Base-by-base conservation (phyloP, 2,329 filamentous ascomycete genomes). In the Bipolaris sorokiniana region DNA sequence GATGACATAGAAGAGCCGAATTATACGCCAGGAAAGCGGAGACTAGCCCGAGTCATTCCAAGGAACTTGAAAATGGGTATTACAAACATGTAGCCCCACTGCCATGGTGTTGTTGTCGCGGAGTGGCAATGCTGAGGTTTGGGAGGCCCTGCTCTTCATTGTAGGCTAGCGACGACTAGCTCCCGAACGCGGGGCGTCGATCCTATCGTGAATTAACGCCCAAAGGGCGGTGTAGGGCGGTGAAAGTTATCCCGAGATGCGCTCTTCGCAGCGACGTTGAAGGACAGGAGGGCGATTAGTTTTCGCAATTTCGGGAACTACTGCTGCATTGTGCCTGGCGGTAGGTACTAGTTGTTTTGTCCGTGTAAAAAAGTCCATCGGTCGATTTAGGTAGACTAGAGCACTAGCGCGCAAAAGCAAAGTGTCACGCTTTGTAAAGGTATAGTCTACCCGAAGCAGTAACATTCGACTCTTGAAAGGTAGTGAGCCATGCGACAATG, bases 141-240 rank as follows among this genome's bases (percentile, higher is more conserved):
- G 50, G 54, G 55, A 54, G 53, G 31, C 57, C 59, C 41, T 50
- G 54, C 51, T 50, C 15, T 22, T 31, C 28, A 34, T 45, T 54
- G 49, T 55, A 53, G 34, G 44, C 50, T 61, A 56, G 54, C 22
- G 47, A 47, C 5, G n/a, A 33, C 23, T 53, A 56, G 54, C 42
- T 56, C 54, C 54, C 54, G 54, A 41, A 44, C 54, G 54, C 49
- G 31, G 41, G 54, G 57, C 46, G 50, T 48, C 41, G 53, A 48
- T 52, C 54, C 48, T 57, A 33, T 49, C 16, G 58, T 33, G 49
- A 47, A 50, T 45, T 40, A 34, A 38, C 9, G 40, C 34, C 44
- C 44, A 56, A 64, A 61, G 48, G 51, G 61, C 60, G 61, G 63
- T 67, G 64, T 61, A 62, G 56, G 36, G 63, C 64, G 63, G 64